Evolutionary conservation across 208 protist genomes (phyloP).

Genomic region (Wallacemonas sp.): DNA sequence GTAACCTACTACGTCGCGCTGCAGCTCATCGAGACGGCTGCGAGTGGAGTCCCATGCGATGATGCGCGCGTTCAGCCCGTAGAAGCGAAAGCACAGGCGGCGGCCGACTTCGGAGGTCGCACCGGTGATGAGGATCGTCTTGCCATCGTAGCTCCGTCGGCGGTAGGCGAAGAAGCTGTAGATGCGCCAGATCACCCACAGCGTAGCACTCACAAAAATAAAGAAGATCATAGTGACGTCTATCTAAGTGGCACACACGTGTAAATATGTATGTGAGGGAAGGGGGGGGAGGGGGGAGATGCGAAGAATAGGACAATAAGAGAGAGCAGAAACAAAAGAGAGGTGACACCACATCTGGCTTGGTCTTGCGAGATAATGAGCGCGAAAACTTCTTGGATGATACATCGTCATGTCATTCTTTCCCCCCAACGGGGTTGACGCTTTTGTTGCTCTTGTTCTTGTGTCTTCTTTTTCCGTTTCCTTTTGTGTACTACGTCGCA

Average conservation of each 20-base stretch:
- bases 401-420: no score
- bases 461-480: no score
- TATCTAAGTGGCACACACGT: not conserved
- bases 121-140: slow-evolving; percentile 65
- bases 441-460: no score
- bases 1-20: slow-evolving; percentile 23
- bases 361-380: not conserved
- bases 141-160: slow-evolving; percentile 28
- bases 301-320: not conserved
- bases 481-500: no score
- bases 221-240: slow-evolving; percentile 66
- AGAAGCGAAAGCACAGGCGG: slow-evolving; percentile 45
- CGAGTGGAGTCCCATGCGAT: slow-evolving; percentile 66
- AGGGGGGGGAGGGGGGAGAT: not conserved
- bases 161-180: slow-evolving; percentile 47
- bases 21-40: slow-evolving; percentile 49
- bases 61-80: slow-evolving; percentile 41
- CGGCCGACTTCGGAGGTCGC: slow-evolving; percentile 49
- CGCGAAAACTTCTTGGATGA: no score
- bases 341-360: not conserved
- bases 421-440: no score
- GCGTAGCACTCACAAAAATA: slow-evolving; percentile 35
- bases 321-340: slow-evolving; percentile 1
- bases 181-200: slow-evolving; percentile 55
- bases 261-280: not conserved